Evolutionary conservation across 2,329 filamentous ascomycete species (phyloP).

Genomic region (Aspergillus alliaceus): DNA sequence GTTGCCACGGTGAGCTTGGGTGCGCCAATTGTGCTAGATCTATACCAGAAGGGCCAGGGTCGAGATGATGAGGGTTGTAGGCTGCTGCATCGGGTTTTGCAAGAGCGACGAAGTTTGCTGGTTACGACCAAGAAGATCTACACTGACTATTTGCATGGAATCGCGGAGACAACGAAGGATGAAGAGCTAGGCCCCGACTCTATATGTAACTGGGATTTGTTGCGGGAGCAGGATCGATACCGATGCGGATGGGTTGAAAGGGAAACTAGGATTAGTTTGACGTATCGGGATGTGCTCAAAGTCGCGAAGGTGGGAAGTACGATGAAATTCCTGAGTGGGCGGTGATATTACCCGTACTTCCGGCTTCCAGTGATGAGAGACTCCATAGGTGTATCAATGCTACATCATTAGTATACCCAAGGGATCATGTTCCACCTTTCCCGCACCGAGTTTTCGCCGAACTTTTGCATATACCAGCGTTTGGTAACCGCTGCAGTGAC

Average conservation of each 20-base stretch:
- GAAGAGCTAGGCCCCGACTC: constrained; percentile 55
- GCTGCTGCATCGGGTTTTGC: constrained; percentile 63
- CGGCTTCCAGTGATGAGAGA: not conserved
- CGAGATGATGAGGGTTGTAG: constrained; percentile 10
- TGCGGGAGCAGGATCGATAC: constrained; percentile 45
- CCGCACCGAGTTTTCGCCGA: constrained; percentile 65
- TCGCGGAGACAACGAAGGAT: constrained; percentile 60
- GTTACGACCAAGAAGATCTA: constrained; percentile 58
- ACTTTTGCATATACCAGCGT: constrained; percentile 75
- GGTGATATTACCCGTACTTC: not conserved
- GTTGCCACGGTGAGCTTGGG: constrained; percentile 91
- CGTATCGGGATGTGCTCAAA: constrained; percentile 80
- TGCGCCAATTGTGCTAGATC: constrained; percentile 72
- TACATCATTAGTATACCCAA: constrained; percentile 31
- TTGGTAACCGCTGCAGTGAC: constrained; percentile 77
- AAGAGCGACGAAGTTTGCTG: constrained; percentile 75
- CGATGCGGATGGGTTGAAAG: constrained; percentile 48
- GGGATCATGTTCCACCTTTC: constrained; percentile 77
- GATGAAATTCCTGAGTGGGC: constrained; percentile 53
- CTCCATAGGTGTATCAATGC: not conserved
- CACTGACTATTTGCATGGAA: constrained; percentile 59
- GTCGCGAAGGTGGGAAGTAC: constrained; percentile 73
- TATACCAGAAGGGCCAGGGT: constrained; percentile 60
- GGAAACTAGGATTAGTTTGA: constrained; percentile 58
- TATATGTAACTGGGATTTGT: constrained; percentile 59